phyloP scores from a whole-genome alignment of 768 basidiomycete species.

The Amanita exitialis region DNA sequence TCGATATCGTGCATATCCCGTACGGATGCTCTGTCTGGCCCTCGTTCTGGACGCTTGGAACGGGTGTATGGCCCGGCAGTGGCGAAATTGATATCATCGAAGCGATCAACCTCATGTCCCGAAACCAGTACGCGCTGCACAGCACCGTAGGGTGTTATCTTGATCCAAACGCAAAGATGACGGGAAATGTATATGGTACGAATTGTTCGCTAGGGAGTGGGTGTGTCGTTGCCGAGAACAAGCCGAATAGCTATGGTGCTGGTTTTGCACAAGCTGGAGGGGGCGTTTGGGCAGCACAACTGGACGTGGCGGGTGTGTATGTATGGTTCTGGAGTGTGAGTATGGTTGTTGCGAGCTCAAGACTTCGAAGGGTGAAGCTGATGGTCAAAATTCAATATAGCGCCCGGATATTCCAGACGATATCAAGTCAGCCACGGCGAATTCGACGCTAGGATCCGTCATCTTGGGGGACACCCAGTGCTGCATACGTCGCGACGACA shows the following conservation, averaged over 20 bases:
- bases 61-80: conserved; percentile 29
- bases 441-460: conserved; percentile 30
- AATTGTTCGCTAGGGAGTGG: conserved; percentile 55
- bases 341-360: conserved; percentile 3
- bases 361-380: background rate
- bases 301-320: conserved; percentile 38
- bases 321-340: conserved; percentile 38
- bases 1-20: conserved; percentile 37
- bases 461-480: conserved; percentile 50
- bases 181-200: conserved; percentile 38
- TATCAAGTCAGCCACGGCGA: conserved; percentile 23
- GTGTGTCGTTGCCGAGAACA: conserved; percentile 53
- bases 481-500: conserved; percentile 44
- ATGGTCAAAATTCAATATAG: conserved; percentile 15
- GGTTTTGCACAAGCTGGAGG: conserved; percentile 64
- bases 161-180: conserved; percentile 25
- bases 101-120: conserved; percentile 61
- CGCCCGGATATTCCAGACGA: conserved; percentile 31
- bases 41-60: conserved; percentile 36
- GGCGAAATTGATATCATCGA: conserved; percentile 67
- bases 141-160: conserved; percentile 38
- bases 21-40: conserved; percentile 47
- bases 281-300: conserved; percentile 69
- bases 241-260: conserved; percentile 51
- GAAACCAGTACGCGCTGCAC: conserved; percentile 77